Percentiles rank a stretch among this genome's conserved stretches.
These are phyloP conservation scores for Leishmania major DNA, from an alignment of 208 protist genomes.

Conservation along the genomic window DNA sequence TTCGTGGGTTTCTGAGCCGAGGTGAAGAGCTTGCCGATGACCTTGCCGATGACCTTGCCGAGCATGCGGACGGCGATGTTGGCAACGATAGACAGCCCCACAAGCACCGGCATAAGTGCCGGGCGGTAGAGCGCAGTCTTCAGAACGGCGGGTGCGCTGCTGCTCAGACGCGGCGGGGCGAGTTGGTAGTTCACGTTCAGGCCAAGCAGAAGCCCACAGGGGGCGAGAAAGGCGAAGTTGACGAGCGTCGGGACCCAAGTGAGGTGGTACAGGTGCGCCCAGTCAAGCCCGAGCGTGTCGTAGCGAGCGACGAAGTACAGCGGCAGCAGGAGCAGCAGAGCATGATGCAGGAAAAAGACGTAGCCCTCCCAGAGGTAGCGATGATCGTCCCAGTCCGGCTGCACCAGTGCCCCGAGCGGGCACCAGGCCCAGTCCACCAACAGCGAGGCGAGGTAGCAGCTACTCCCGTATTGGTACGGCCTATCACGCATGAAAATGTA, in stretches of 20 bases:
- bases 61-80: slow-evolving; percentile 31
- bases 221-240: slow-evolving; percentile 58
- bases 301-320: slow-evolving; percentile 72
- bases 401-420: slow-evolving; percentile 35
- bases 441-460: slow-evolving; percentile 69
- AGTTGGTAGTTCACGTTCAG: slow-evolving; percentile 86
- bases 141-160: slow-evolving; percentile 17
- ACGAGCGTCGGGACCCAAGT: slow-evolving; percentile 54
- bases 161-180: slow-evolving; percentile 51
- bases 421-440: slow-evolving; percentile 59
- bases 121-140: slow-evolving; percentile 42
- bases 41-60: neutral
- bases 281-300: slow-evolving; percentile 43
- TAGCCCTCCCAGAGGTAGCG: slow-evolving; percentile 49
- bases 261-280: slow-evolving; percentile 54
- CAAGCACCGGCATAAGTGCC: slow-evolving; percentile 35
- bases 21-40: neutral
- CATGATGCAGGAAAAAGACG: slow-evolving; percentile 70
- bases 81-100: slow-evolving; percentile 36
- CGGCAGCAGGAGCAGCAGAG: slow-evolving; percentile 58
- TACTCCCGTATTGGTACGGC: slow-evolving; percentile 38
- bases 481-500: slow-evolving; percentile 41
- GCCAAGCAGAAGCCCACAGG: slow-evolving; percentile 50
- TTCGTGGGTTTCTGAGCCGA: neutral
- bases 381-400: slow-evolving; percentile 73